Percentiles rank a stretch among this genome's conserved stretches.
These are phyloP conservation scores for Blastobotrys apis DNA, from an alignment of 1,139 yeast species.

Conservation along the genomic window DNA sequence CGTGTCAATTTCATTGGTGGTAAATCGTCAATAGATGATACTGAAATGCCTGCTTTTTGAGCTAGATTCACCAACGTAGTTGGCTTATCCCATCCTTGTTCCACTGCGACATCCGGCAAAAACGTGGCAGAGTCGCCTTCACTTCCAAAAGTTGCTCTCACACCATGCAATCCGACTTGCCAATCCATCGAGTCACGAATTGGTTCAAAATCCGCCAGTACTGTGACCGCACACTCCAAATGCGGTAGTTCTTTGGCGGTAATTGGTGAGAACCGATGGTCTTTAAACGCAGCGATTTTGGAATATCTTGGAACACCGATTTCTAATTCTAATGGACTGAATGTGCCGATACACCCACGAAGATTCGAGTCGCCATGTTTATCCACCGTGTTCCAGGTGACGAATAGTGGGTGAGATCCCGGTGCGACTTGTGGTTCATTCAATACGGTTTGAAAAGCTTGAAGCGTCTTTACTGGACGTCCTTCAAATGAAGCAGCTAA, in stretches of 20 bases:
- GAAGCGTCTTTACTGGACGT: slow-evolving; percentile 21
- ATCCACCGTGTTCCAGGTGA: slow-evolving; percentile 64
- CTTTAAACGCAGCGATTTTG: slow-evolving; percentile 66
- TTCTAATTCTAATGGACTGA: slow-evolving; percentile 46
- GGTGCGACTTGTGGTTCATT: slow-evolving; percentile 6
- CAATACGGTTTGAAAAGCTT: slow-evolving; percentile 13
- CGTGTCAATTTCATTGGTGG: slow-evolving; percentile 30
- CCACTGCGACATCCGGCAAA: slow-evolving; percentile 86
- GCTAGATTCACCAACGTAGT: slow-evolving; percentile 70
- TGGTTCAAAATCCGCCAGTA: slow-evolving; percentile 56
- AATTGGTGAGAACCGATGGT: slow-evolving; percentile 74
- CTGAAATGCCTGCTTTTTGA: slow-evolving; percentile 57
- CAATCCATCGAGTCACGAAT: slow-evolving; percentile 58
- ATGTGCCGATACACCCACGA: slow-evolving; percentile 94
- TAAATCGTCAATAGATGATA: slow-evolving; percentile 17
- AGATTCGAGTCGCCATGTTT: slow-evolving; percentile 43
- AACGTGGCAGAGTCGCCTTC: slow-evolving; percentile 63
- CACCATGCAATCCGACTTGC: slow-evolving; percentile 80
- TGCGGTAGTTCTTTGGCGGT: slow-evolving; percentile 47
- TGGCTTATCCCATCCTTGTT: slow-evolving; percentile 74
- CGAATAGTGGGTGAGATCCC: slow-evolving; percentile 56
- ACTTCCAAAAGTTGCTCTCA: slow-evolving; percentile 50
- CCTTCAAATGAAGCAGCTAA: slow-evolving; percentile 34
- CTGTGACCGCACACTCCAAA: slow-evolving; percentile 55
- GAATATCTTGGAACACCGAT: slow-evolving; percentile 62